Conservation (phyloP, 352 stramenopile genomes). For the Phytophthora pluvialis region DNA sequence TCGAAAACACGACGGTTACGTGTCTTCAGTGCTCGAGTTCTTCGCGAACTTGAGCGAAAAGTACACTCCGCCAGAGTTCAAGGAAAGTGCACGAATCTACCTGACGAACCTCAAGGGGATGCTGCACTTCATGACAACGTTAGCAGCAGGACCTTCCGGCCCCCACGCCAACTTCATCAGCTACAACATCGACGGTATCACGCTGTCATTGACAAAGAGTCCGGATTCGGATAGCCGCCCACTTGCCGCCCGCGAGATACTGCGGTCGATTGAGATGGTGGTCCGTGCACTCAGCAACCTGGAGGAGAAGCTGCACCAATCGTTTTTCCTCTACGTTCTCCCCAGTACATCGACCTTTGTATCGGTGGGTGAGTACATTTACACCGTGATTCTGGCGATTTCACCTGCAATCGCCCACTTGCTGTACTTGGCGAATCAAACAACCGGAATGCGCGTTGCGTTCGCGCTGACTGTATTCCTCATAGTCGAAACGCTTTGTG, state of each 20-base stretch:
- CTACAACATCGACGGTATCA: conserved; percentile 89
- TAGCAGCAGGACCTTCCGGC: conserved; percentile 66
- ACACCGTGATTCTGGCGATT: conserved; percentile 72
- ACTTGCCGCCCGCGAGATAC: conserved; percentile 42
- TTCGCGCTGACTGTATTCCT: conserved; percentile 53
- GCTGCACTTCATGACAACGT: conserved; percentile 83
- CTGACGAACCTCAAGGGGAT: conserved; percentile 64
- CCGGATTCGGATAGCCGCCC: conserved; percentile 14
- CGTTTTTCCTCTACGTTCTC: conserved; percentile 89
- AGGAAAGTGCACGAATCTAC: conserved; percentile 44
- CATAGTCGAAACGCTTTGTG: conserved; percentile 41
- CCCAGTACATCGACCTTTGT: conserved; percentile 78
- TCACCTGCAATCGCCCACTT: conserved; percentile 73
- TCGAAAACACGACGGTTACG: conserved; percentile 5
- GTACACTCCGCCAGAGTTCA: conserved; percentile 24
- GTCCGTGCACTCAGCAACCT: conserved; percentile 86
- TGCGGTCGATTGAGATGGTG: conserved; percentile 70
- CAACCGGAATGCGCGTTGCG: conserved; percentile 67
- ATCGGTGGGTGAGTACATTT: conserved; percentile 90
- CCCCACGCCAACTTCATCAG: conserved; percentile 82
- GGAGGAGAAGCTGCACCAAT: conserved; percentile 90
- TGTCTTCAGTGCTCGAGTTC: conserved; percentile 8
- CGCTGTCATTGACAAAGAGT: conserved; percentile 46
- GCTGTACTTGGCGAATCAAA: conserved; percentile 51
- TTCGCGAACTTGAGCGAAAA: conserved; percentile 15